A percentile compares a stretch with the other conserved stretches of the same genome.
Conservation (phyloP, 2,329 filamentous ascomycete species). For the Sporothrix luriei region DNA sequence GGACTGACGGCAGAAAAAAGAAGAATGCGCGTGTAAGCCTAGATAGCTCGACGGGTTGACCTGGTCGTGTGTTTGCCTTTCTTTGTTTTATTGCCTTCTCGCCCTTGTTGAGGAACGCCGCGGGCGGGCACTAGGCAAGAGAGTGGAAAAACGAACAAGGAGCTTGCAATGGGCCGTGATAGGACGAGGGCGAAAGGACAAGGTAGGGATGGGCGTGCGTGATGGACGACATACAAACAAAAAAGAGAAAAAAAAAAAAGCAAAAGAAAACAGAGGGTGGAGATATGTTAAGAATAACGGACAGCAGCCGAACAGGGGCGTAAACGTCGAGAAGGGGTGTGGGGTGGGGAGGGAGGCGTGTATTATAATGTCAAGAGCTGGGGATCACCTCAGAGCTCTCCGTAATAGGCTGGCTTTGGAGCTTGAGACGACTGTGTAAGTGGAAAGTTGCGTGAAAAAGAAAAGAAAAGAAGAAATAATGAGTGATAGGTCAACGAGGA, state of each 20-base stretch:
- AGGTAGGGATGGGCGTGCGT: constrained; percentile 34
- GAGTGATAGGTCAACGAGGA: neutral
- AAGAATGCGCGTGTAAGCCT: constrained; percentile 22
- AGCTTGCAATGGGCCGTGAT: constrained; percentile 12
- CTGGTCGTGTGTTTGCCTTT: neutral
- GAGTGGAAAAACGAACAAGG: neutral
- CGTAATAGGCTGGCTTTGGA: neutral
- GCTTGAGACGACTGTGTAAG: constrained; percentile 4
- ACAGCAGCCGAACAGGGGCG: neutral
- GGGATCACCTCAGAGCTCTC: neutral
- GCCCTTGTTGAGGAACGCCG: constrained; percentile 3
- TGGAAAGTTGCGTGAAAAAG: neutral
- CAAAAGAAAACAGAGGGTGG: neutral
- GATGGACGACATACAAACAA: constrained; percentile 29
- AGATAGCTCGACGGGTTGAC: constrained; percentile 22
- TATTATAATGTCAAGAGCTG: neutral
- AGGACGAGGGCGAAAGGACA: neutral
- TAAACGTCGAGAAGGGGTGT: neutral
- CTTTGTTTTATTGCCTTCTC: neutral
- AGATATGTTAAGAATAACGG: neutral
- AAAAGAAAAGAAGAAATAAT: neutral
- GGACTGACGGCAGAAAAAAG: no score
- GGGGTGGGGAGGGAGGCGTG: neutral
- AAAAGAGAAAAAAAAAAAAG: constrained; percentile 34
- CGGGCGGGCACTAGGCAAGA: constrained; percentile 9